Conservation (phyloP, 768 basidiomycete genomes). For the Tulasnella calospora region DNA sequence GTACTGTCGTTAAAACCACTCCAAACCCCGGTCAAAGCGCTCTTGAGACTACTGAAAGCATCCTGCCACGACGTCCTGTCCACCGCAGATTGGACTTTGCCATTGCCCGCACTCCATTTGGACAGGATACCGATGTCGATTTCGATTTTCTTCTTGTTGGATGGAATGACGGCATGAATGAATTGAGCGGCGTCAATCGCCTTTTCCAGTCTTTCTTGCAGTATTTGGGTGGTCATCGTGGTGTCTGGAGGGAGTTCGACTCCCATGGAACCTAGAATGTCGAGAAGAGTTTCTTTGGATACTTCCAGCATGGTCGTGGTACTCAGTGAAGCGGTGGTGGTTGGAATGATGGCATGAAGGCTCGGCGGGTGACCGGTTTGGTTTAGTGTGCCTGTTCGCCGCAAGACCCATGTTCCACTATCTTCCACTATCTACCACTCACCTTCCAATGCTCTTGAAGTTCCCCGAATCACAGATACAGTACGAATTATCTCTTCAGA, state of each 20-base stretch:
- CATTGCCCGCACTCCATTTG: not conserved
- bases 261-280: slow-evolving; percentile 5
- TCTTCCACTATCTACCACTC: no score
- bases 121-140: not conserved
- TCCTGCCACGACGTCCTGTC: not conserved
- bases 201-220: slow-evolving; percentile 6
- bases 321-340: not conserved
- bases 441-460: no score
- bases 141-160: not conserved
- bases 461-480: no score
- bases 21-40: not conserved
- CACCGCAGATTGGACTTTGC: not conserved
- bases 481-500: no score
- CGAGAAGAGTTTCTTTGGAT: not conserved
- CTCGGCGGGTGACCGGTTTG: not conserved
- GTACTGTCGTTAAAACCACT: not conserved
- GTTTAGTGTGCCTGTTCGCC: not conserved
- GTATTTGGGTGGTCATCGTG: not conserved
- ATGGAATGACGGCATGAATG: not conserved
- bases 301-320: not conserved
- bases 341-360: no score
- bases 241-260: slow-evolving; percentile 10
- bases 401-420: no score
- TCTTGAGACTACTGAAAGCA: not conserved
- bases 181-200: slow-evolving; percentile 14